phyloP scores from a whole-genome alignment of 139 green algal genomes.

The Picochlorum sp. region DNA sequence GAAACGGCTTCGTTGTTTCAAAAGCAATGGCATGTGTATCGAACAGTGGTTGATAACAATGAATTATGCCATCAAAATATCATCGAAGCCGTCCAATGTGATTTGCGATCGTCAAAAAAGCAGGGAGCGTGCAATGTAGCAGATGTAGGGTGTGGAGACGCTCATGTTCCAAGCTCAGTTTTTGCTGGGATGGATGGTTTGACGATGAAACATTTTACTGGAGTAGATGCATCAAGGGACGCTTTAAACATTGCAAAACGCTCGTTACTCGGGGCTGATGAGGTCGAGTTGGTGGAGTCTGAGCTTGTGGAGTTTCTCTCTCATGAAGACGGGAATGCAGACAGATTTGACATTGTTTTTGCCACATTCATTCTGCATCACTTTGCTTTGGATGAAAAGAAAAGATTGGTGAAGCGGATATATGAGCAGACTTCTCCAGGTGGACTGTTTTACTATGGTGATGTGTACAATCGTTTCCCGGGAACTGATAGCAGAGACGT shows the following conservation, averaged over 20 bases:
- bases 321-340: background rate
- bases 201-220: background rate
- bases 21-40: slow-evolving; percentile 5
- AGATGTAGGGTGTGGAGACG: slow-evolving; percentile 5
- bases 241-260: slow-evolving; percentile 3
- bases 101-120: background rate
- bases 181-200: background rate
- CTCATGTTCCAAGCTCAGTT: background rate
- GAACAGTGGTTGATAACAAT: slow-evolving; percentile 8
- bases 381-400: background rate
- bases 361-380: slow-evolving; percentile 5
- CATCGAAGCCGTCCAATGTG: background rate
- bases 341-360: slow-evolving; percentile 8
- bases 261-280: background rate
- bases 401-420: background rate
- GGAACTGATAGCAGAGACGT: background rate
- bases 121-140: background rate
- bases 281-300: background rate
- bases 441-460: slow-evolving; percentile 1
- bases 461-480: slow-evolving; percentile 6
- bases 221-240: background rate
- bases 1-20: background rate
- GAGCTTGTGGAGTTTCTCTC: background rate
- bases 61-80: slow-evolving; percentile 5
- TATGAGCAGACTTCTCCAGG: background rate